These are phyloP conservation scores for Phragmites australis DNA, from an alignment of 176 grass and related monocot genomes.

Conservation along the genomic window DNA sequence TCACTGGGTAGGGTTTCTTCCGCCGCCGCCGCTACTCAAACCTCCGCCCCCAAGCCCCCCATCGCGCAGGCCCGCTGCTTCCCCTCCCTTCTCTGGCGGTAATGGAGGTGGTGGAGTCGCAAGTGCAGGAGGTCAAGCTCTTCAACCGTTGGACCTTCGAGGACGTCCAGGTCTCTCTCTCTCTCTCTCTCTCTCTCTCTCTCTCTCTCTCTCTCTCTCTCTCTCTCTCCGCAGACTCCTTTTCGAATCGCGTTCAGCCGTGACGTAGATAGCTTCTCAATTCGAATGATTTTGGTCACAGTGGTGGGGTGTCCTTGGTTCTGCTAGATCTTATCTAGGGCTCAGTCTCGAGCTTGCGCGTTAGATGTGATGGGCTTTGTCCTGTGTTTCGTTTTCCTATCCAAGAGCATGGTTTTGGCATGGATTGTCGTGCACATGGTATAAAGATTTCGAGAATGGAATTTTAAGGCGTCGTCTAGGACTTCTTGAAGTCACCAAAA, in stretches of 20 bases:
- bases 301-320: background rate
- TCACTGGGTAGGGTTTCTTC: background rate
- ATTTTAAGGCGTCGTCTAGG: background rate
- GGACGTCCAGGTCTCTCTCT: background rate
- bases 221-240: too few species aligned
- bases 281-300: too few species aligned
- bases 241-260: too few species aligned
- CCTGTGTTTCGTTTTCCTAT: background rate
- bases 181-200: too few species aligned
- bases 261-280: too few species aligned
- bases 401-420: background rate
- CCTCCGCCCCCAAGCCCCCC: background rate
- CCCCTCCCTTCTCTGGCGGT: background rate
- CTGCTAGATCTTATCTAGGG: background rate
- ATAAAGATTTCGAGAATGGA: background rate
- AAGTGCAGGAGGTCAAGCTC: slow-evolving; percentile 39
- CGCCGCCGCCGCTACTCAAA: background rate
- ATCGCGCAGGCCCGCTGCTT: background rate
- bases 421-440: background rate
- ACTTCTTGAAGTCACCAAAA: background rate
- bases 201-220: too few species aligned
- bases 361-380: background rate
- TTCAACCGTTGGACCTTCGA: slow-evolving; percentile 43
- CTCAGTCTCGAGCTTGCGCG: background rate
- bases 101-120: slow-evolving; percentile 15